These are phyloP conservation scores for Lagerstroemia speciosa DNA, from an alignment of 345 rosid species.

Conservation along the genomic window DNA sequence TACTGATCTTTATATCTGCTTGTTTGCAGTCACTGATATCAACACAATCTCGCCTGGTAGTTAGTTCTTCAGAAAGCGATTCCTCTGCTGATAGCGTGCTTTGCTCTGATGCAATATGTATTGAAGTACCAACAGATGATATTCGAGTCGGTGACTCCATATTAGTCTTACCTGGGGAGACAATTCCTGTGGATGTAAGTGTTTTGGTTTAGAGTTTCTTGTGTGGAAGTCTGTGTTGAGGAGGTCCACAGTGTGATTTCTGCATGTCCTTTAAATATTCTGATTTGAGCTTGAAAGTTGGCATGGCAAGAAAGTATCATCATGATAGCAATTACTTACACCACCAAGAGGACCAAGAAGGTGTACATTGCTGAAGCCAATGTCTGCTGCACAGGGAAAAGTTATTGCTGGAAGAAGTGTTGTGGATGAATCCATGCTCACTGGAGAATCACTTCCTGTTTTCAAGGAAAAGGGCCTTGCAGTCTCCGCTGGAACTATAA, in stretches of 20 bases:
- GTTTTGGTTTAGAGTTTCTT: slow-evolving; percentile 2
- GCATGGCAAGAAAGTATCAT: neutral
- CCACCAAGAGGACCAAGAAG: neutral
- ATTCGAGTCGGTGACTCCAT: slow-evolving; percentile 80
- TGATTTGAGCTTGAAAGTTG: neutral
- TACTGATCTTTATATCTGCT: neutral
- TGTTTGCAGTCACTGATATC: slow-evolving; percentile 79
- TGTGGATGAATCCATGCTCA: slow-evolving; percentile 96
- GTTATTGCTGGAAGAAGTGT: slow-evolving; percentile 91
- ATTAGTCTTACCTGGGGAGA: slow-evolving; percentile 90
- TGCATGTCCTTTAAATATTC: neutral
- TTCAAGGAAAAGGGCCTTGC: slow-evolving; percentile 63
- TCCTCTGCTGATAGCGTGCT: slow-evolving; percentile 51
- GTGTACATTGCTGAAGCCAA: neutral
- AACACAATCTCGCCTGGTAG: slow-evolving; percentile 78
- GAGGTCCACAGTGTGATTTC: neutral
- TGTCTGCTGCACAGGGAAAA: slow-evolving; percentile 46
- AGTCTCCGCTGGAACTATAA: slow-evolving; percentile 91
- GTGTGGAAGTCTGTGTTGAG: neutral
- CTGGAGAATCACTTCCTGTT: slow-evolving; percentile 93
- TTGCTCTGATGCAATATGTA: slow-evolving; percentile 70
- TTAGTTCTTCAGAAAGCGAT: slow-evolving; percentile 60
- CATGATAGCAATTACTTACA: neutral
- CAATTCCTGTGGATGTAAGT: slow-evolving; percentile 90
- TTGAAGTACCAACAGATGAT: slow-evolving; percentile 77